These are phyloP conservation scores for Penicillium sp. DNA, from an alignment of 2,329 filamentous ascomycete genomes.

Conservation along the genomic window DNA sequence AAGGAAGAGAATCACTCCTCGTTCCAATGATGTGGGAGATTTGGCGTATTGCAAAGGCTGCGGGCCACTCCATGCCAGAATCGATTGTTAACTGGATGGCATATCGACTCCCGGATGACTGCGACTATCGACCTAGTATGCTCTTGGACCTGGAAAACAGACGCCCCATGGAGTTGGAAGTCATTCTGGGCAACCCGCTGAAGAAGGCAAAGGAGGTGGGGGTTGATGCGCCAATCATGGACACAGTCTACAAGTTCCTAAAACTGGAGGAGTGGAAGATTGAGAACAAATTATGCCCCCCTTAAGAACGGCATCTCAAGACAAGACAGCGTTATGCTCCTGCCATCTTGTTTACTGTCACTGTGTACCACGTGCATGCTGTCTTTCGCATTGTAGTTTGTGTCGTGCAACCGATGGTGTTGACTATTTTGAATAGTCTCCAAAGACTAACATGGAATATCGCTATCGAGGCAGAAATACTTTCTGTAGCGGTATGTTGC, in stretches of 20 bases:
- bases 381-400: no score
- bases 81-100: slow-evolving; percentile 1
- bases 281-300: not conserved
- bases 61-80: slow-evolving; percentile 12
- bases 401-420: no score
- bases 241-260: slow-evolving; percentile 64
- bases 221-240: slow-evolving; percentile 62
- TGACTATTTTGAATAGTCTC: no score
- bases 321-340: no score
- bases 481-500: no score
- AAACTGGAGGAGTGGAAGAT: slow-evolving; percentile 25
- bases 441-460: no score
- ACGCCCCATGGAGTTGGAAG: slow-evolving; percentile 65
- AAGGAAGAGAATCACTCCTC: slow-evolving; percentile 20
- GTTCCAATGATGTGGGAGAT: slow-evolving; percentile 26
- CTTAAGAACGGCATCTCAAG: not conserved
- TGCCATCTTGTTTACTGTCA: no score
- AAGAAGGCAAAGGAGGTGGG: slow-evolving; percentile 60
- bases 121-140: slow-evolving; percentile 53
- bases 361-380: no score
- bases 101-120: slow-evolving; percentile 5
- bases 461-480: no score
- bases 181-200: slow-evolving; percentile 68
- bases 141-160: slow-evolving; percentile 66
- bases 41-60: slow-evolving; percentile 18